Evolutionary conservation across 2,329 filamentous ascomycete species (phyloP).

Genomic region (Colletotrichum theobromicola): DNA sequence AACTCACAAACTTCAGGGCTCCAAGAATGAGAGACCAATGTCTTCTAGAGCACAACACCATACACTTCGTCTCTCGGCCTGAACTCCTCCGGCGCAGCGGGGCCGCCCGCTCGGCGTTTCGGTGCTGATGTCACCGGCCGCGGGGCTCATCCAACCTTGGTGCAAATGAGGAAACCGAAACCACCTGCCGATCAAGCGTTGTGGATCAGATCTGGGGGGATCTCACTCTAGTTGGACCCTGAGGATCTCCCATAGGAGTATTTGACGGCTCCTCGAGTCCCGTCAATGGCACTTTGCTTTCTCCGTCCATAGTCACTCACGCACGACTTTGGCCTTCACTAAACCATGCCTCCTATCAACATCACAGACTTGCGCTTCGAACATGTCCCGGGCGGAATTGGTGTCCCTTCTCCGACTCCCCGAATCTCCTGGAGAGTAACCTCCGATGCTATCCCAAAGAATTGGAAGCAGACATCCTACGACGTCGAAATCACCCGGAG

Average conservation of each 20-base stretch:
- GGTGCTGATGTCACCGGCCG: constrained; percentile 14
- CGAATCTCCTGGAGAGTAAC: constrained; percentile 22
- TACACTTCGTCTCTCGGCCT: background rate
- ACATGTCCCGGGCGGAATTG: constrained; percentile 22
- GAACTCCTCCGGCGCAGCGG: background rate
- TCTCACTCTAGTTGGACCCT: background rate
- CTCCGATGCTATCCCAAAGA: background rate
- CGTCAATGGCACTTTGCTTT: background rate
- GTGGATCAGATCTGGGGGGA: background rate
- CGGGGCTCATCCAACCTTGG: background rate
- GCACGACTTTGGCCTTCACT: background rate
- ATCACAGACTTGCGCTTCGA: constrained; percentile 19
- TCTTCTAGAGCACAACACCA: background rate
- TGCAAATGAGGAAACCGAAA: background rate
- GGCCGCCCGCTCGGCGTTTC: background rate
- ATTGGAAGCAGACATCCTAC: constrained; percentile 23
- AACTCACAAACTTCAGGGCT: background rate
- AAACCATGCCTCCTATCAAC: background rate
- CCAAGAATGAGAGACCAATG: background rate
- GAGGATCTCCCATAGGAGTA: background rate
- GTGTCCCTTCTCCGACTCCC: constrained; percentile 11
- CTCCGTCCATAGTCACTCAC: accelerated
- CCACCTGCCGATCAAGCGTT: background rate
- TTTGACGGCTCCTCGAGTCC: background rate
- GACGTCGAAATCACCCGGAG: constrained; percentile 20